phyloP scores from a whole-genome alignment of 2,329 filamentous ascomycete genomes.

The Tolypocladium tropicale region DNA sequence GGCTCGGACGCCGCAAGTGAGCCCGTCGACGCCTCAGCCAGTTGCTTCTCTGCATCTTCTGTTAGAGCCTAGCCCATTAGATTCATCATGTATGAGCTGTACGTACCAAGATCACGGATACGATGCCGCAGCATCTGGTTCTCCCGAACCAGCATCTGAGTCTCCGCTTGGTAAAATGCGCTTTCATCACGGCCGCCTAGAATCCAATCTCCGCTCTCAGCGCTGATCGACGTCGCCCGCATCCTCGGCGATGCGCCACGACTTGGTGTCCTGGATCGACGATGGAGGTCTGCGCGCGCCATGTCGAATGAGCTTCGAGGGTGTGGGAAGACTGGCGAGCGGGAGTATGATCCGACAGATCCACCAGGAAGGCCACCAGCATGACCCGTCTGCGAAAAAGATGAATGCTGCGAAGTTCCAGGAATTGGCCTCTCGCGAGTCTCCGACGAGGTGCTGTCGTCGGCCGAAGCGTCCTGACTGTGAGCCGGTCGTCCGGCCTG shows the following conservation, averaged over 20 bases:
- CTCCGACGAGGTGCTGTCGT: constrained; percentile 35
- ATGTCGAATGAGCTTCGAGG: constrained; percentile 51
- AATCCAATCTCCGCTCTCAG: constrained; percentile 49
- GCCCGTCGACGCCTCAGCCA: constrained; percentile 30
- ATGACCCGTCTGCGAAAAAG: constrained; percentile 22
- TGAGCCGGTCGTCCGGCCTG: constrained; percentile 33
- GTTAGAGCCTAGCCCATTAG: background rate
- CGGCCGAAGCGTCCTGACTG: constrained; percentile 29
- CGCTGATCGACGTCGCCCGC: constrained; percentile 46
- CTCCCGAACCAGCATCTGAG: constrained; percentile 65
- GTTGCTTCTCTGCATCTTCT: constrained; percentile 35
- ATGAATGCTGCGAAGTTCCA: constrained; percentile 21
- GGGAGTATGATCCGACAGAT: constrained; percentile 33
- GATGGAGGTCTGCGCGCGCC: constrained; percentile 43
- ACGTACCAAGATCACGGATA: constrained; percentile 60
- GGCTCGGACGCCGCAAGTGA: constrained; percentile 29
- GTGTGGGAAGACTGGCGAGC: constrained; percentile 38
- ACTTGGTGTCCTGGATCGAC: constrained; percentile 49
- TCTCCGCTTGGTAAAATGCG: constrained; percentile 74
- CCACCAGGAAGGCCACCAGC: constrained; percentile 15
- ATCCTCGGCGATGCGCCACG: constrained; percentile 46
- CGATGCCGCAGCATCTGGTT: constrained; percentile 74
- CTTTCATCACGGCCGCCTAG: constrained; percentile 62
- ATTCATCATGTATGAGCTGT: too few species aligned
- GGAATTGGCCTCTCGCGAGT: constrained; percentile 34